A percentile compares a stretch with the other conserved stretches of the same genome.
These are phyloP conservation scores for Globisporangium rhizosaccharum DNA, from an alignment of 352 stramenopile genomes.

Conservation along the genomic window DNA sequence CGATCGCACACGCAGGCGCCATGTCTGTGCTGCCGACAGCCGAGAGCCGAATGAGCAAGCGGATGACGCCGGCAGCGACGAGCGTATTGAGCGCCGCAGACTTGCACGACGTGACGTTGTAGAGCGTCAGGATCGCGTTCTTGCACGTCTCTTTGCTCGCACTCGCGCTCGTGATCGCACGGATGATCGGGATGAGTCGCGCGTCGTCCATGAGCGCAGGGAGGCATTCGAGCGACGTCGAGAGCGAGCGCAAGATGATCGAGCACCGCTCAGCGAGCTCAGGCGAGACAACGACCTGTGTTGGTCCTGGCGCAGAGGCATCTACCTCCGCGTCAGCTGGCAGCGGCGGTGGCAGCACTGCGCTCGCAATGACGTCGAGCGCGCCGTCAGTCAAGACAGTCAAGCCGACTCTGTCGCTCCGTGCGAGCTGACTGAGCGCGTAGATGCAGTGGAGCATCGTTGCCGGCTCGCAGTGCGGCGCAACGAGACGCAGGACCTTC, in stretches of 20 bases:
- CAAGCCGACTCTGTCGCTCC: slow-evolving; percentile 33
- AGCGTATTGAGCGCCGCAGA: slow-evolving; percentile 39
- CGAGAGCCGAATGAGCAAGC: slow-evolving; percentile 61
- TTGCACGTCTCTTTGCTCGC: slow-evolving; percentile 36
- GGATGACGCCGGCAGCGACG: slow-evolving; percentile 44
- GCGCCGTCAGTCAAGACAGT: slow-evolving; percentile 52
- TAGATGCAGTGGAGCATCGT: slow-evolving; percentile 54
- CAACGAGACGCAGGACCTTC: slow-evolving; percentile 43
- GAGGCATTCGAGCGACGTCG: slow-evolving; percentile 41
- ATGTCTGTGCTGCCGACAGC: slow-evolving; percentile 44
- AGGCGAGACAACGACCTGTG: background rate
- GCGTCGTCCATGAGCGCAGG: slow-evolving; percentile 43
- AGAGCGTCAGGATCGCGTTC: slow-evolving; percentile 64
- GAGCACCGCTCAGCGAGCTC: slow-evolving; percentile 53
- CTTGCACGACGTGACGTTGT: slow-evolving; percentile 65
- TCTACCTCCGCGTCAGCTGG: background rate
- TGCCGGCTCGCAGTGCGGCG: slow-evolving; percentile 17
- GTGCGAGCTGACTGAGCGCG: slow-evolving; percentile 60
- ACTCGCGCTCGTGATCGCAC: slow-evolving; percentile 27
- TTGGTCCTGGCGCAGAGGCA: background rate
- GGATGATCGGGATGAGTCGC: slow-evolving; percentile 47
- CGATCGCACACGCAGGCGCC: slow-evolving; percentile 58
- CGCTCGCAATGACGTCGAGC: slow-evolving; percentile 48
- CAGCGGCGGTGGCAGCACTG: slow-evolving; percentile 9
- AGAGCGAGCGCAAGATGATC: slow-evolving; percentile 66